These are phyloP conservation scores for Chalara sp. DNA, from an alignment of 2,329 filamentous ascomycete species.

Conservation along the genomic window DNA sequence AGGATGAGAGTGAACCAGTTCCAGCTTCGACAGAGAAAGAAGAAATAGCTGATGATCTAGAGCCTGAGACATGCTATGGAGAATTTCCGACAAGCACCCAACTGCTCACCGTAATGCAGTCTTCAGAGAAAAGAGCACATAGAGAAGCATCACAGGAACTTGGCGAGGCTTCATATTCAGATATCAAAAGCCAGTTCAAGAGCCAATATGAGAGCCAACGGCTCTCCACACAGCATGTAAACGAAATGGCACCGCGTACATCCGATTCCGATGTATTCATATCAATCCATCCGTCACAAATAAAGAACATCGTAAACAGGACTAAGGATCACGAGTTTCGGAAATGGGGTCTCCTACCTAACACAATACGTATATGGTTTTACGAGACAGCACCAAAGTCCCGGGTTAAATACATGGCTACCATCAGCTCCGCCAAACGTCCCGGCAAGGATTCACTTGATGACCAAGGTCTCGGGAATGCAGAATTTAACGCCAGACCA, in stretches of 20 bases:
- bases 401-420: conserved; percentile 54
- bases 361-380: conserved; percentile 56
- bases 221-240: conserved; percentile 42
- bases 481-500: conserved; percentile 31
- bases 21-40: too few species aligned
- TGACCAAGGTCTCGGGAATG: conserved; percentile 41
- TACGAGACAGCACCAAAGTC: conserved; percentile 41
- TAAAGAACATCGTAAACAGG: conserved; percentile 43
- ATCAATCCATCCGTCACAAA: conserved; percentile 38
- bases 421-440: conserved; percentile 39
- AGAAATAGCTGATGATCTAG: background rate
- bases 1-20: too few species aligned
- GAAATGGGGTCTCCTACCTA: conserved; percentile 45
- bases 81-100: conserved; percentile 20
- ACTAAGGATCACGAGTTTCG: conserved; percentile 49
- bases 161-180: too few species aligned
- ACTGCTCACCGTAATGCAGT: too few species aligned
- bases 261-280: conserved; percentile 48
- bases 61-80: conserved; percentile 23
- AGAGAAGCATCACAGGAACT: too few species aligned
- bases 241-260: conserved; percentile 40
- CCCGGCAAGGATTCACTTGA: conserved; percentile 39
- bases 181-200: background rate
- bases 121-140: too few species aligned
- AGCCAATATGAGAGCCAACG: conserved; percentile 37